Conservation (phyloP, 768 basidiomycete species). For the Agaricus bisporus region DNA sequence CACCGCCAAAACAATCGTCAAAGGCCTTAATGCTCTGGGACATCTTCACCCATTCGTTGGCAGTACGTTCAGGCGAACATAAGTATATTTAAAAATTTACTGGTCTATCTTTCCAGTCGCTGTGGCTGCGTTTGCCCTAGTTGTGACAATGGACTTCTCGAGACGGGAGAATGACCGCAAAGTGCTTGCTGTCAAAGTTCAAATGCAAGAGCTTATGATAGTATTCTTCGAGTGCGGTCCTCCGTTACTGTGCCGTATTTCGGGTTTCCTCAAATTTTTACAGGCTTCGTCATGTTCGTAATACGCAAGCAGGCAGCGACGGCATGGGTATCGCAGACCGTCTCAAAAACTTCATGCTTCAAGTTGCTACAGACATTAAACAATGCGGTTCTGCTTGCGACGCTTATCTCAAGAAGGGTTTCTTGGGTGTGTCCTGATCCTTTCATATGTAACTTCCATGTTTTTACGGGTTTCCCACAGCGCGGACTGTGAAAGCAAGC, state of each 20-base stretch:
- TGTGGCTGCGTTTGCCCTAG: slow-evolving; percentile 42
- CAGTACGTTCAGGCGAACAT: slow-evolving; percentile 16
- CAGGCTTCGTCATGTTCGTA: slow-evolving; percentile 23
- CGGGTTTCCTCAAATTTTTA: not conserved
- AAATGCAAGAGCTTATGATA: slow-evolving; percentile 45
- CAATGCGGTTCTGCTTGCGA: slow-evolving; percentile 40
- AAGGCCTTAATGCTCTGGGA: slow-evolving; percentile 25
- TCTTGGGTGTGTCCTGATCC: slow-evolving; percentile 24
- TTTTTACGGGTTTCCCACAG: slow-evolving; percentile 13
- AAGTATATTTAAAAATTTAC: not conserved
- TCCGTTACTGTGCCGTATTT: not conserved
- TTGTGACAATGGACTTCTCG: slow-evolving; percentile 39
- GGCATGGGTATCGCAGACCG: slow-evolving; percentile 24
- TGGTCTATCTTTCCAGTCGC: slow-evolving; percentile 23
- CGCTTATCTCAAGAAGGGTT: slow-evolving; percentile 34
- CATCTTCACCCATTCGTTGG: slow-evolving; percentile 30
- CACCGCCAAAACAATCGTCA: slow-evolving; percentile 22
- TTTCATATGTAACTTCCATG: not conserved
- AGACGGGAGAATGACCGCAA: slow-evolving; percentile 48
- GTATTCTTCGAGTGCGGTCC: slow-evolving; percentile 35
- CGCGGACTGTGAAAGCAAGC: slow-evolving; percentile 27
- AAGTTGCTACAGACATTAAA: slow-evolving; percentile 33
- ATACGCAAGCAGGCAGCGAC: slow-evolving; percentile 22
- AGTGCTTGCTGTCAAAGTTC: slow-evolving; percentile 34
- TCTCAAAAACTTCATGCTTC: slow-evolving; percentile 19